phyloP scores from a whole-genome alignment of 306 rosid species.

The Albizia julibrissin region DNA sequence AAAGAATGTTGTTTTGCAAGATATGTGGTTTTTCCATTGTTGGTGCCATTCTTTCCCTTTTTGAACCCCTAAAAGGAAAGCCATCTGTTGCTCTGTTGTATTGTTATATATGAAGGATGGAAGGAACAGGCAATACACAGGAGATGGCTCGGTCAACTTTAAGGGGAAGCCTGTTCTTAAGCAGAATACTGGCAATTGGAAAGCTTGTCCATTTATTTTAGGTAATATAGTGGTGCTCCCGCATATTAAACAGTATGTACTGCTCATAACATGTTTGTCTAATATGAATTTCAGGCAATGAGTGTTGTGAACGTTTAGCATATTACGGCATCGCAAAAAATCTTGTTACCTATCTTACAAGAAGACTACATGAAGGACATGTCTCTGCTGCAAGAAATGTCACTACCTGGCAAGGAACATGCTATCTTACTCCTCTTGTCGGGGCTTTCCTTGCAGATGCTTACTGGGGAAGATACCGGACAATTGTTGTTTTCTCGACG shows the following conservation, averaged over 20 bases:
- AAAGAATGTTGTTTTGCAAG: slow-evolving; percentile 10
- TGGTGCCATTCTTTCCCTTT: neutral
- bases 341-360: slow-evolving; percentile 88
- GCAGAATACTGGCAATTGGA: slow-evolving; percentile 67
- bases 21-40: slow-evolving; percentile 15
- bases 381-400: slow-evolving; percentile 90
- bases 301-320: slow-evolving; percentile 91
- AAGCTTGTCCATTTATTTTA: slow-evolving; percentile 71
- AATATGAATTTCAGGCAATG: slow-evolving; percentile 62
- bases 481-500: slow-evolving; percentile 74
- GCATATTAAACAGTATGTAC: neutral
- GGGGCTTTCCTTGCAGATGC: slow-evolving; percentile 95
- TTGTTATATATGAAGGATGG: slow-evolving; percentile 50
- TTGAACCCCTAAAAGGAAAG: neutral
- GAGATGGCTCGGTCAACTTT: slow-evolving; percentile 72
- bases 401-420: slow-evolving; percentile 96
- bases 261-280: neutral
- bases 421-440: slow-evolving; percentile 93
- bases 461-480: slow-evolving; percentile 98
- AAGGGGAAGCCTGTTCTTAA: slow-evolving; percentile 63
- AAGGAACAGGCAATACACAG: slow-evolving; percentile 44
- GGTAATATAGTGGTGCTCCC: slow-evolving; percentile 43
- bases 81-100: neutral
- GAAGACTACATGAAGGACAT: slow-evolving; percentile 81
- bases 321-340: slow-evolving; percentile 92